Conservation (phyloP, 495 filamentous ascomycete species). For the Hypoxylon intermedium region DNA sequence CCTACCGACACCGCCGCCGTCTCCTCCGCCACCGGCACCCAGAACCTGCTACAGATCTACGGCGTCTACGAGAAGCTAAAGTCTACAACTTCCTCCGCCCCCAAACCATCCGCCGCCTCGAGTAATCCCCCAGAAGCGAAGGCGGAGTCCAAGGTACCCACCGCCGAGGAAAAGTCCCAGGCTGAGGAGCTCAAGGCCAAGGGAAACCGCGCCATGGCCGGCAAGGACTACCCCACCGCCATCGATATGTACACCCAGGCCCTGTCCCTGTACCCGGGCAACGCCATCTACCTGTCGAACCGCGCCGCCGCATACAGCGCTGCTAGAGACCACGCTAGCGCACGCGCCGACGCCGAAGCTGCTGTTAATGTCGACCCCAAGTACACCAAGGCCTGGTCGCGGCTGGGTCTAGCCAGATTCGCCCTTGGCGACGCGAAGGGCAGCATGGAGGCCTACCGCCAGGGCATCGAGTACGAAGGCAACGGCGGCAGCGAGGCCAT, state of each 20-base stretch:
- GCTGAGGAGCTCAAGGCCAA: conserved; percentile 89
- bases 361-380: conserved; percentile 84
- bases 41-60: conserved; percentile 90
- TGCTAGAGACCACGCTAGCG: conserved; percentile 78
- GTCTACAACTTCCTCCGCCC: conserved; percentile 42
- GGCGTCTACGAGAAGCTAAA: conserved; percentile 95
- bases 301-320: conserved; percentile 90
- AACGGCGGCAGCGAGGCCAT: conserved; percentile 86
- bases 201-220: conserved; percentile 91
- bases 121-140: conserved; percentile 28
- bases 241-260: conserved; percentile 88
- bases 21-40: conserved; percentile 76
- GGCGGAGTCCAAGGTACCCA: conserved; percentile 45
- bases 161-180: conserved; percentile 68
- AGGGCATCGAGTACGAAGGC: conserved; percentile 92
- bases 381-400: conserved; percentile 95
- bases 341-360: conserved; percentile 84
- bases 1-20: conserved; percentile 75
- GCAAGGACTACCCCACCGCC: conserved; percentile 82
- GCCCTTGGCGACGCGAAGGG: conserved; percentile 88
- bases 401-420: conserved; percentile 87
- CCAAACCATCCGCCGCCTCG: conserved; percentile 35
- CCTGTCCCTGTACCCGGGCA: conserved; percentile 76
- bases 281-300: conserved; percentile 97
- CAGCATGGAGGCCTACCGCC: conserved; percentile 90